Percentiles rank a stretch among this genome's conserved stretches.
Conservation (phyloP, 345 rosid species). For the Linum lewisii region DNA sequence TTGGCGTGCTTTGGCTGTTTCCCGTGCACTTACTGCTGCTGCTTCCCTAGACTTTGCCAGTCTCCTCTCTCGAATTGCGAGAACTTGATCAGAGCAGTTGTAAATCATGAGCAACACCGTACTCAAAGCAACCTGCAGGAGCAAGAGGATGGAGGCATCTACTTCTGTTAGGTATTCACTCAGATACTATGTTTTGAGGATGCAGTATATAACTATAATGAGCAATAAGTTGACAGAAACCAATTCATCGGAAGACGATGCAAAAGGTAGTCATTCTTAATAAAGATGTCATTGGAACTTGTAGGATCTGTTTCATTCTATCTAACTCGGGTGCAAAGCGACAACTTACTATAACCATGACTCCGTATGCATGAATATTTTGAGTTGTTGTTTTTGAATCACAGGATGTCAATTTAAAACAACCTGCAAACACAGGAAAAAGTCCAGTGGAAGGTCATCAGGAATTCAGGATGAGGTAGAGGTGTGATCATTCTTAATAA, state of each 20-base stretch:
- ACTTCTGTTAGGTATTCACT: constrained; percentile 6
- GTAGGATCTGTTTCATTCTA: neutral
- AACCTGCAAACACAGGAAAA: constrained; percentile 35
- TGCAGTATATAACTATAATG: too few relatives aligned
- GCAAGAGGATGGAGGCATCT: constrained; percentile 8
- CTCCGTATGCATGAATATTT: constrained; percentile 72
- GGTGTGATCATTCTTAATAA: neutral
- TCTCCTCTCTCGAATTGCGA: constrained; percentile 63
- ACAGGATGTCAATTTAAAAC: constrained; percentile 74
- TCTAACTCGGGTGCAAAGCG: neutral
- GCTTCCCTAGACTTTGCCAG: constrained; percentile 77
- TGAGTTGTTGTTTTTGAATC: constrained; percentile 51
- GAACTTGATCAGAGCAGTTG: constrained; percentile 85
- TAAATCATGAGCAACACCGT: constrained; percentile 73
- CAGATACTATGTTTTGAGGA: neutral
- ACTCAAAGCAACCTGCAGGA: constrained; percentile 55
- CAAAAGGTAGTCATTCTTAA: too few relatives aligned
- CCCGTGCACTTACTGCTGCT: constrained; percentile 61
- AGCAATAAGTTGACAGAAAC: too few relatives aligned
- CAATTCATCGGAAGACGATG: too few relatives aligned
- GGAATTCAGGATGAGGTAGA: neutral
- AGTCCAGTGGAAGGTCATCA: neutral
- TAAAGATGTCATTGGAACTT: too few relatives aligned
- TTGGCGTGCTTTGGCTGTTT: constrained; percentile 63
- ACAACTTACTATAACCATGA: constrained; percentile 70